Conservation (phyloP, 2,329 filamentous ascomycete genomes). For the Coniochaeta hoffmannii region DNA sequence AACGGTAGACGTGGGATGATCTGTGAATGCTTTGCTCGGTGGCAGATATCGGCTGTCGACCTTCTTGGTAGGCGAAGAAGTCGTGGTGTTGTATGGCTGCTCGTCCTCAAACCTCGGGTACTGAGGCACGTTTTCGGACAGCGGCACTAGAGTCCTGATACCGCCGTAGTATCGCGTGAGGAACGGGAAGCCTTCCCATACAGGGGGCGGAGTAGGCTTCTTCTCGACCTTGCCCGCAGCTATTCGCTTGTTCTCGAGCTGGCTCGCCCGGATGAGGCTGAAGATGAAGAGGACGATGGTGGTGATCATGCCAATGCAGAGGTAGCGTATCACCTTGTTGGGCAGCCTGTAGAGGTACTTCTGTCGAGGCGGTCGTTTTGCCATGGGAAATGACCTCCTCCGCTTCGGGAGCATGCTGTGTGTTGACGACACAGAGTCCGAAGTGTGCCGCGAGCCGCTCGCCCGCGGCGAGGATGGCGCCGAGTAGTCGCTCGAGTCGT, state of each 20-base stretch:
- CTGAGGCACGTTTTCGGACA: constrained; percentile 65
- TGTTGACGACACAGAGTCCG: constrained; percentile 33
- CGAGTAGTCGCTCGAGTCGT: constrained; percentile 30
- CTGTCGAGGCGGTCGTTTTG: constrained; percentile 20
- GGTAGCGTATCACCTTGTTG: constrained; percentile 66
- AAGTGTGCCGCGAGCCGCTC: constrained; percentile 46
- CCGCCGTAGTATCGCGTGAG: constrained; percentile 87
- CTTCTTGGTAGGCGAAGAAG: constrained; percentile 8
- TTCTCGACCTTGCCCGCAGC: constrained; percentile 50
- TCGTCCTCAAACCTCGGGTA: constrained; percentile 66
- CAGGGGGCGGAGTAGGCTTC: constrained; percentile 54
- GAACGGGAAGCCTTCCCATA: constrained; percentile 83
- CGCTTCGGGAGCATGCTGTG: constrained; percentile 36
- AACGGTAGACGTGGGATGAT: constrained; percentile 29
- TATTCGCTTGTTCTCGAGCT: constrained; percentile 58
- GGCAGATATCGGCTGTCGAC: constrained; percentile 24
- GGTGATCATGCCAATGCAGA: constrained; percentile 64
- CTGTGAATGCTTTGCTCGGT: constrained; percentile 45
- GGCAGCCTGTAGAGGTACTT: constrained; percentile 55
- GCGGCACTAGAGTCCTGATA: constrained; percentile 61
- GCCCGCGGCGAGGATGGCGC: not conserved
- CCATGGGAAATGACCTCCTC: constrained; percentile 15
- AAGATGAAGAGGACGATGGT: constrained; percentile 71
- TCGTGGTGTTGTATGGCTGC: constrained; percentile 30
- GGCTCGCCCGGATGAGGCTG: constrained; percentile 65